Evolutionary conservation across 352 stramenopile species (phyloP).

Genomic region (Globisporangium nagaii): DNA sequence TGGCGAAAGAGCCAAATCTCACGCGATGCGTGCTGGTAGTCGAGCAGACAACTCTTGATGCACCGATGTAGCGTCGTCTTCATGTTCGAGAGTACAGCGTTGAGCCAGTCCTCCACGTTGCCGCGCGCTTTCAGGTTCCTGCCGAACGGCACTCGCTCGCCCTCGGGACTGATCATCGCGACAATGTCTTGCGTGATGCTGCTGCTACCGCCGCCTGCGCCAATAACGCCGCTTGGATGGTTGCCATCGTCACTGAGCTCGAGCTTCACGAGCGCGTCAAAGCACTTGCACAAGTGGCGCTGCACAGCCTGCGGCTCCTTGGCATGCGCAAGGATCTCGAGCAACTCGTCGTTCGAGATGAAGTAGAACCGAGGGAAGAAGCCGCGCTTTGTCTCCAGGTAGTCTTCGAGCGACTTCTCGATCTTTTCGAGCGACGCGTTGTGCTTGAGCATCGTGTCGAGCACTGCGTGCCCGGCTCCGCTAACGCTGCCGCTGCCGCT

Average conservation of each 20-base stretch:
- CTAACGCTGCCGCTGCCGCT: background rate
- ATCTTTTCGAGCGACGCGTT: slow-evolving; percentile 66
- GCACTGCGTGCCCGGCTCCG: slow-evolving; percentile 31
- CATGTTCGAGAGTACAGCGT: slow-evolving; percentile 71
- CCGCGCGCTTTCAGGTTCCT: slow-evolving; percentile 74
- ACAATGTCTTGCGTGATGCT: slow-evolving; percentile 48
- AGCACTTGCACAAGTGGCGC: slow-evolving; percentile 79
- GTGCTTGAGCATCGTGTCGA: slow-evolving; percentile 65
- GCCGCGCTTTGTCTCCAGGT: slow-evolving; percentile 78
- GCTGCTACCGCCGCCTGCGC: background rate
- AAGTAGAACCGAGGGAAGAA: slow-evolving; percentile 88
- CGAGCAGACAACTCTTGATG: slow-evolving; percentile 74
- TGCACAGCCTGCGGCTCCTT: slow-evolving; percentile 78
- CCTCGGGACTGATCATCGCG: slow-evolving; percentile 78
- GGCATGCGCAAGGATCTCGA: slow-evolving; percentile 79
- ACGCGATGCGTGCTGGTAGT: slow-evolving; percentile 82
- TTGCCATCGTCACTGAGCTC: slow-evolving; percentile 54
- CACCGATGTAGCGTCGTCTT: slow-evolving; percentile 55
- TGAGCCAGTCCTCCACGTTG: slow-evolving; percentile 87
- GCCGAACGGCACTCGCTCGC: slow-evolving; percentile 71
- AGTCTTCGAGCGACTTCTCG: slow-evolving; percentile 80
- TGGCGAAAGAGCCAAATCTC: slow-evolving; percentile 86
- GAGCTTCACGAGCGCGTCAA: slow-evolving; percentile 74
- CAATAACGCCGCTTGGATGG: background rate
- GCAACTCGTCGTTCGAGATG: slow-evolving; percentile 82